A percentile compares a stretch with the other conserved stretches of the same genome.
Evolutionary conservation across 2,329 filamentous ascomycete genomes (phyloP).

Genomic region (Diaporthe destruens): DNA sequence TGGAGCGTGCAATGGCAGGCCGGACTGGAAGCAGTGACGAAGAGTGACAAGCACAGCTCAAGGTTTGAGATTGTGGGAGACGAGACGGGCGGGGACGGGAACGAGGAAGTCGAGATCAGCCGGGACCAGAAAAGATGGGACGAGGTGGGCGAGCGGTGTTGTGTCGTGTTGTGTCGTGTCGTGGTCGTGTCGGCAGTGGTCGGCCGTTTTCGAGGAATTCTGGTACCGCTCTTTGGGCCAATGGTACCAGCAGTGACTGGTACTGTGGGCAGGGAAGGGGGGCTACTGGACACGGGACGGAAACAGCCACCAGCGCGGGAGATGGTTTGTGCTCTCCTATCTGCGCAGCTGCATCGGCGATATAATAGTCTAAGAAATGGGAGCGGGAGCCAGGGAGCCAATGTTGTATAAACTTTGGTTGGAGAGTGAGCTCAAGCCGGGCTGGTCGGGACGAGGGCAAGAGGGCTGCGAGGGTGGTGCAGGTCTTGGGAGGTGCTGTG

Average conservation of each 20-base stretch:
- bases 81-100: constrained; percentile 3
- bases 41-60: constrained; percentile 1
- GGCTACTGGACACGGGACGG: constrained; percentile 35
- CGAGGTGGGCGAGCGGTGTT: constrained; percentile 26
- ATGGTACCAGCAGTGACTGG: constrained; percentile 27
- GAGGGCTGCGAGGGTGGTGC: background rate
- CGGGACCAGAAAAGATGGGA: constrained; percentile 26
- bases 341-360: background rate
- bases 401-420: constrained; percentile 27
- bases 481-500: background rate
- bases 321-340: constrained; percentile 29
- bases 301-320: constrained; percentile 25
- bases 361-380: constrained; percentile 31
- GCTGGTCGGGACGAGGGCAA: background rate
- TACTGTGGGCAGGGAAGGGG: constrained; percentile 23
- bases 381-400: too few relatives aligned
- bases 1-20: constrained; percentile 24
- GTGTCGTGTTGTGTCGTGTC: constrained; percentile 32
- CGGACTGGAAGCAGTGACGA: constrained; percentile 19
- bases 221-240: constrained; percentile 20
- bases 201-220: constrained; percentile 16
- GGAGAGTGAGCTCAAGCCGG: constrained; percentile 1
- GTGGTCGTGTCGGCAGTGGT: constrained; percentile 17
- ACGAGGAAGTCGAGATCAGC: constrained; percentile 28
- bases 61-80: constrained; percentile 20